Conservation (phyloP, 805 yeast genomes). For the Debaryomyces maramus region DNA sequence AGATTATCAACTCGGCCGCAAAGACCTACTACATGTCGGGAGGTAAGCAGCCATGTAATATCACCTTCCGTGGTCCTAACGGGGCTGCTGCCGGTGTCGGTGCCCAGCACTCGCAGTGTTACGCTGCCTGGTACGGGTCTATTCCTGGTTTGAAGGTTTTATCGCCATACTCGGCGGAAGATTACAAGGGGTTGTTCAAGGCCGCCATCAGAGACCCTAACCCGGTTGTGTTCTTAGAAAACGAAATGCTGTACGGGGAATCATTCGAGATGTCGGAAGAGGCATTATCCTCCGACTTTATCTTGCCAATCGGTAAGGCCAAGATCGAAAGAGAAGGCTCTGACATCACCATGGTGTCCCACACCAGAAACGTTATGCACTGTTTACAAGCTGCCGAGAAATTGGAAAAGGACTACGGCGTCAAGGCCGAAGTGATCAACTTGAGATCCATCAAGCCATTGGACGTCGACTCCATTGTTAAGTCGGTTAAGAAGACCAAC, state of each 20-base stretch:
- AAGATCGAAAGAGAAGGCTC: conserved; percentile 92
- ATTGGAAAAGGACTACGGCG: conserved; percentile 80
- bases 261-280: conserved; percentile 87
- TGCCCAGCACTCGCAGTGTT: conserved; percentile 99
- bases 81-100: conserved; percentile 99
- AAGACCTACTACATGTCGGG: conserved; percentile 99
- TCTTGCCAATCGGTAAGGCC: conserved; percentile 92
- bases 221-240: conserved; percentile 94
- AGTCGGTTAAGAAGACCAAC: conserved; percentile 93
- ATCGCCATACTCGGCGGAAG: conserved; percentile 94
- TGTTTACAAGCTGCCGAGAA: conserved; percentile 88
- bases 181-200: conserved; percentile 91
- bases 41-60: conserved; percentile 96
- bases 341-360: conserved; percentile 86
- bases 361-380: conserved; percentile 86
- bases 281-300: conserved; percentile 82
- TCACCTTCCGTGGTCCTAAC: conserved; percentile 98
- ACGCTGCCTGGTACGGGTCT: conserved; percentile 95
- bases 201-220: conserved; percentile 98
- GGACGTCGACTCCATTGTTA: conserved; percentile 82
- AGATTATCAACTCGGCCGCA: conserved; percentile 97
- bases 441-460: conserved; percentile 96
- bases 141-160: conserved; percentile 97
- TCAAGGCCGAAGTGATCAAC: conserved; percentile 90
- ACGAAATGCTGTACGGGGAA: conserved; percentile 93